Percentiles rank a stretch among this genome's conserved stretches.
Conservation (phyloP, 2,329 filamentous ascomycete genomes). For the Metarhizium album region DNA sequence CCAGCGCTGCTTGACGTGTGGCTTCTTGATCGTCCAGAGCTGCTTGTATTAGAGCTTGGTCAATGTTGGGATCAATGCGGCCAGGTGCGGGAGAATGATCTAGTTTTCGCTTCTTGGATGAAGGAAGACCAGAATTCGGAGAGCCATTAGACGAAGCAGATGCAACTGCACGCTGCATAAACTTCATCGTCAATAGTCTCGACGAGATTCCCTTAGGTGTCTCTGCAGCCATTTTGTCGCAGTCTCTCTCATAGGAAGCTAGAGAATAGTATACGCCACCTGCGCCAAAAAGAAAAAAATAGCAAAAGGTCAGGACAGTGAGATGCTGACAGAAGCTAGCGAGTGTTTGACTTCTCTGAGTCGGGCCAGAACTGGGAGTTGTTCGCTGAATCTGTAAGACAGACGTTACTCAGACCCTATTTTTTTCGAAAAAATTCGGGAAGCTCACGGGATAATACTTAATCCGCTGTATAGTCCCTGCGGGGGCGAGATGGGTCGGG, state of each 20-base stretch:
- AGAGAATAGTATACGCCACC: neutral
- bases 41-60: conserved; percentile 50
- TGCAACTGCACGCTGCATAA: conserved; percentile 82
- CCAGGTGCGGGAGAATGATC: conserved; percentile 26
- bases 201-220: conserved; percentile 67
- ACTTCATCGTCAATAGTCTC: conserved; percentile 88
- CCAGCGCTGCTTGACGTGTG: conserved; percentile 49
- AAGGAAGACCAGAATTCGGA: conserved; percentile 38
- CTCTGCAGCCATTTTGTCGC: conserved; percentile 33
- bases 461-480: conserved; percentile 3
- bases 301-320: too few species aligned
- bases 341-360: neutral
- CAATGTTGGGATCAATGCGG: conserved; percentile 29
- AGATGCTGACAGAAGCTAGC: neutral
- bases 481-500: neutral
- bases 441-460: conserved; percentile 5
- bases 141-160: conserved; percentile 37
- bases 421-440: neutral
- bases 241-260: neutral
- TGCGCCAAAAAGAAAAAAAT: neutral
- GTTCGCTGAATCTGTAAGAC: neutral
- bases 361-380: neutral
- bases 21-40: conserved; percentile 57
- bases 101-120: conserved; percentile 53
- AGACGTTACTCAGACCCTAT: neutral